Conservation (phyloP, 768 basidiomycete species). For the Chalciporus pseudorubinellus region DNA sequence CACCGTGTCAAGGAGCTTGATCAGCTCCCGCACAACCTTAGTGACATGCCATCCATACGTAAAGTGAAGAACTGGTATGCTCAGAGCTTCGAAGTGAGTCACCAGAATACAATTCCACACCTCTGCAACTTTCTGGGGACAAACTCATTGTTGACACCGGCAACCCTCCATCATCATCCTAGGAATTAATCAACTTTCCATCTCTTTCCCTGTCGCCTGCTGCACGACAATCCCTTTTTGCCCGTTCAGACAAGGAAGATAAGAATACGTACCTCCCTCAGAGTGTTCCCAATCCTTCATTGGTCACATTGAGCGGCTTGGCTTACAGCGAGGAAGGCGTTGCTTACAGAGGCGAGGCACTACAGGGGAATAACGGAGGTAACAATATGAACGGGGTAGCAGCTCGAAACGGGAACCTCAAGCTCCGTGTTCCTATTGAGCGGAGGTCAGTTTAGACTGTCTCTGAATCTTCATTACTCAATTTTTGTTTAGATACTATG, state of each 20-base stretch:
- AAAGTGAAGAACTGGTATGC: conserved; percentile 99
- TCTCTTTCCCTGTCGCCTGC: conserved; percentile 65
- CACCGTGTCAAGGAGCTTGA: conserved; percentile 97
- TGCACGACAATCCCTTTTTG: conserved; percentile 64
- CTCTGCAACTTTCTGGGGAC: neutral
- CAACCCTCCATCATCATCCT: neutral
- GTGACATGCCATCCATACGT: conserved; percentile 86
- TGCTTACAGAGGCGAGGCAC: neutral
- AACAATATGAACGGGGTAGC: conserved; percentile 28
- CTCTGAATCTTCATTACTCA: neutral
- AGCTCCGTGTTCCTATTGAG: conserved; percentile 80
- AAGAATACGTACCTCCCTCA: conserved; percentile 55
- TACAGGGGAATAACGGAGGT: conserved; percentile 11
- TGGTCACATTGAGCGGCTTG: conserved; percentile 30
- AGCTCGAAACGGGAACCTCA: conserved; percentile 55
- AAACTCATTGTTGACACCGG: conserved; percentile 1
- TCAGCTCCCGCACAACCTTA: conserved; percentile 87
- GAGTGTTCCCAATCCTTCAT: conserved; percentile 76
- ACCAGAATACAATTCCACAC: neutral
- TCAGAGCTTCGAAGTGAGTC: conserved; percentile 89
- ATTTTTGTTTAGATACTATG: conserved; percentile 67
- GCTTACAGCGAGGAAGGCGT: conserved; percentile 1
- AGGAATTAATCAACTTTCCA: conserved; percentile 92
- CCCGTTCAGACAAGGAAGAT: conserved; percentile 37
- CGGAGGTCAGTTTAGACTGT: conserved; percentile 51